These are phyloP conservation scores for Colletotrichum melonis DNA, from an alignment of 2,329 filamentous ascomycete species.

Conservation along the genomic window DNA sequence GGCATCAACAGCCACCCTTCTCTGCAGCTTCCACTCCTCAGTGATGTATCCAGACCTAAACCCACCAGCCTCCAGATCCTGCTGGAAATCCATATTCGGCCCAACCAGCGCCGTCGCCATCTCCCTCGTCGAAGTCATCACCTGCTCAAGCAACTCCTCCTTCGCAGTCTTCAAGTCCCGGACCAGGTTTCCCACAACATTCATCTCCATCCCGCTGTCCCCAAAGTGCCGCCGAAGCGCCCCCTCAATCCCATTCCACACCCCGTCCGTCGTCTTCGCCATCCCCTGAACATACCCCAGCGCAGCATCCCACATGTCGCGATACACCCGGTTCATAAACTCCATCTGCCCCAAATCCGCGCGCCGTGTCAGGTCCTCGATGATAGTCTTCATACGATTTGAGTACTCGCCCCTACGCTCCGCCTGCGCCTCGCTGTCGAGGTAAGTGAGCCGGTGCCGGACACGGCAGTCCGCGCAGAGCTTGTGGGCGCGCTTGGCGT, in stretches of 20 bases:
- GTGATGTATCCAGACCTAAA: background rate
- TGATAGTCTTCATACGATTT: background rate
- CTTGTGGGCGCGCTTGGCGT: background rate
- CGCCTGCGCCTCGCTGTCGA: background rate
- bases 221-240: constrained; percentile 12
- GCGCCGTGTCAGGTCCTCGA: background rate
- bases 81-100: background rate
- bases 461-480: constrained; percentile 6
- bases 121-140: constrained; percentile 4
- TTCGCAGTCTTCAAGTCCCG: constrained; percentile 5
- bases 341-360: background rate
- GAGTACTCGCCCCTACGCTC: constrained; percentile 12
- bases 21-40: constrained; percentile 1
- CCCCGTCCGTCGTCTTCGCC: background rate
- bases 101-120: constrained; percentile 24
- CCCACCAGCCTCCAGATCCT: background rate
- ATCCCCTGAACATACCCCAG: constrained; percentile 10
- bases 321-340: constrained; percentile 3
- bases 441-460: background rate
- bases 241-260: constrained; percentile 22
- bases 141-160: background rate
- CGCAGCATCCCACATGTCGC: constrained; percentile 23
- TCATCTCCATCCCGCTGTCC: background rate
- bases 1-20: background rate
- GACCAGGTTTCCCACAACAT: background rate